Evolutionary conservation across 768 basidiomycete species (phyloP), one percentile per base, ranked within the genome.

Genomic region (Calocera cornea): DNA sequence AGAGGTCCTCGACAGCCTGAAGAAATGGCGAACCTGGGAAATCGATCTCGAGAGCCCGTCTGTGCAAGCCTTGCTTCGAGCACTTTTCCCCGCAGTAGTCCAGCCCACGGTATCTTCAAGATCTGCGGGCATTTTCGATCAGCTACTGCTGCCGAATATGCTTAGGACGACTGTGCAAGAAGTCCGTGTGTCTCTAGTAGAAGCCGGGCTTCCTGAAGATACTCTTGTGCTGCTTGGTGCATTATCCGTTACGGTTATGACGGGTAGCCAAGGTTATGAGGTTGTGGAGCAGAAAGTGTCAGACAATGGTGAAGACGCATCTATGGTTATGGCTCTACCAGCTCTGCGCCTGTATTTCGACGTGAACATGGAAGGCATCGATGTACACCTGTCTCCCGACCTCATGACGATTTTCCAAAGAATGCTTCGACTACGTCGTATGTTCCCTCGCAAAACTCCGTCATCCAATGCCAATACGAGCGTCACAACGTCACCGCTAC

Each of bases 11-110:
- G 17, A 27, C 8, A 5, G 11, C 12, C 34, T 67, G 22, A 41
- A 66, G 31, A 66, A 69, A 14, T 64, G 67, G 47, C 63, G 64
- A 2, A 64, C 63, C 5, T 69, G 69, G 69, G 63, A 67, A 19
- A 66, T 64, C 31, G 54, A 60, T 27, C 54, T 60, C 19, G 54
- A 27, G 10, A 60, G 54, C 19, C 54, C 54, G 2, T 60, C 54
- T 14, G 54, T 60, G 31, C 54, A 60, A 60, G 22, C 54, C 7
- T 22, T 60, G 54, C 54, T 60, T 60, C 54, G 54, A 22, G 54
- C 54, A 16, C 31, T 60, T 11, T 60, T 60, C 54, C 54, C 54
- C 10, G 54, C 54, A 29, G 54, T 60, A 8, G 54, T 60, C 2
- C 54, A 60, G 31, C 19, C 31, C 5, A 3, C 14, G 10, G 54